Conservation (phyloP, 768 basidiomycete species). For the Clathrus columnatus region DNA sequence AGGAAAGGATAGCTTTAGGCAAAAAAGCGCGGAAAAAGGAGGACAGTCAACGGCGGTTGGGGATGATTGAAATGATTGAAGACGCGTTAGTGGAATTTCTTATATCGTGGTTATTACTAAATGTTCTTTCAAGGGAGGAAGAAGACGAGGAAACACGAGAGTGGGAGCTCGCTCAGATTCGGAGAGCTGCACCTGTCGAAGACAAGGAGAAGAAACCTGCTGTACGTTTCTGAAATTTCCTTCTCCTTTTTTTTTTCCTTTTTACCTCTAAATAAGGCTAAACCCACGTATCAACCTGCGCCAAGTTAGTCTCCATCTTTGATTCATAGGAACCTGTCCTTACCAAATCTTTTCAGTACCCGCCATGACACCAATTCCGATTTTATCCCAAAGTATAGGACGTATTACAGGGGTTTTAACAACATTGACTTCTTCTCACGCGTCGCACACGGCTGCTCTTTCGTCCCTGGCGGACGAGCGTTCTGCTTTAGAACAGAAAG, state of each 20-base stretch:
- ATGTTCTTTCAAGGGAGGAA: slow-evolving; percentile 33
- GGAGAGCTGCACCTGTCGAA: slow-evolving; percentile 57
- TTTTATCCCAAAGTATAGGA: slow-evolving; percentile 49
- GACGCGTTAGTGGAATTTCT: slow-evolving; percentile 51
- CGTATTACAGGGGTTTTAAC: slow-evolving; percentile 54
- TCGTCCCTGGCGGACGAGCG: slow-evolving; percentile 52
- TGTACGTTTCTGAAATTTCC: slow-evolving; percentile 4
- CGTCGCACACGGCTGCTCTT: slow-evolving; percentile 48
- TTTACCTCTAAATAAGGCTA: slow-evolving; percentile 19
- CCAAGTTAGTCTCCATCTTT: slow-evolving; percentile 43
- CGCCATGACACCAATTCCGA: slow-evolving; percentile 49
- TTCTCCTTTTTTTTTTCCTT: neutral
- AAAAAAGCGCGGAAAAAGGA: slow-evolving; percentile 74
- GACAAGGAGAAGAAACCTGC: slow-evolving; percentile 14
- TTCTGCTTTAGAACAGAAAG: slow-evolving; percentile 54
- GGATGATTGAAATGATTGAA: slow-evolving; percentile 73
- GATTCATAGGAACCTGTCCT: slow-evolving; percentile 2
- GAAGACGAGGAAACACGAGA: slow-evolving; percentile 79
- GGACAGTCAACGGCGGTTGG: slow-evolving; percentile 52
- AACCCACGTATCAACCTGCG: slow-evolving; percentile 55
- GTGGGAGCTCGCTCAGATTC: slow-evolving; percentile 80
- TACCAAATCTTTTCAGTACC: slow-evolving; percentile 47
- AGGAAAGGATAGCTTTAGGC: slow-evolving; percentile 77
- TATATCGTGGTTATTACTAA: neutral
- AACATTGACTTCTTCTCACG: slow-evolving; percentile 59